Evolutionary conservation across 1,284 basidiomycete species (phyloP).

Genomic region (Microbotryum silenes-acaulis): DNA sequence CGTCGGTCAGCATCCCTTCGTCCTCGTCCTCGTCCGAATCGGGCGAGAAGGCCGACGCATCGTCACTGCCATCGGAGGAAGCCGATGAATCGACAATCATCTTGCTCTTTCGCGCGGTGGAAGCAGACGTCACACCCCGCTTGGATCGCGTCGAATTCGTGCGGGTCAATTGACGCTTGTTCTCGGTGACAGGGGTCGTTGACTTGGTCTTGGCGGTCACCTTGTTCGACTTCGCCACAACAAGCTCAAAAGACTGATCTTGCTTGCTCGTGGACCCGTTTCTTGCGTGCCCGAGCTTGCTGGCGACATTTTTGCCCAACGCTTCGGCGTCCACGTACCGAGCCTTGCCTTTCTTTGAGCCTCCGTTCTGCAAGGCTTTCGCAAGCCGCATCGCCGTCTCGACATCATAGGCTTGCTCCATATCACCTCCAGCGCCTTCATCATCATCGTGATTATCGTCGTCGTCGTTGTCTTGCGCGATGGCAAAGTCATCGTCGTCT

Average conservation of each 20-base stretch:
- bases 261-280: neutral
- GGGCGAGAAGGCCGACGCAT: no score
- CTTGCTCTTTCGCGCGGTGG: slow-evolving; percentile 2
- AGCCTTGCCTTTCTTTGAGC: neutral
- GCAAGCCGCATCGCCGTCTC: neutral
- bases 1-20: no score
- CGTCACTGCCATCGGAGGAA: slow-evolving; percentile 1
- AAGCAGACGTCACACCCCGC: no score
- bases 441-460: neutral
- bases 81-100: neutral
- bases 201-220: slow-evolving; percentile 5
- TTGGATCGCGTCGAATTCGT: no score
- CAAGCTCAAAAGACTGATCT: neutral
- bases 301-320: neutral
- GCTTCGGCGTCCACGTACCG: slow-evolving; percentile 11
- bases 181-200: neutral
- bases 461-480: neutral
- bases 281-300: neutral
- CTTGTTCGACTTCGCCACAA: neutral
- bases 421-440: neutral
- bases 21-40: neutral
- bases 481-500: neutral
- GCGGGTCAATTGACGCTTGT: neutral
- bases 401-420: neutral
- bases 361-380: slow-evolving; percentile 1